Conservation (phyloP, 352 stramenopile genomes). For the Peronospora farinosa region DNA sequence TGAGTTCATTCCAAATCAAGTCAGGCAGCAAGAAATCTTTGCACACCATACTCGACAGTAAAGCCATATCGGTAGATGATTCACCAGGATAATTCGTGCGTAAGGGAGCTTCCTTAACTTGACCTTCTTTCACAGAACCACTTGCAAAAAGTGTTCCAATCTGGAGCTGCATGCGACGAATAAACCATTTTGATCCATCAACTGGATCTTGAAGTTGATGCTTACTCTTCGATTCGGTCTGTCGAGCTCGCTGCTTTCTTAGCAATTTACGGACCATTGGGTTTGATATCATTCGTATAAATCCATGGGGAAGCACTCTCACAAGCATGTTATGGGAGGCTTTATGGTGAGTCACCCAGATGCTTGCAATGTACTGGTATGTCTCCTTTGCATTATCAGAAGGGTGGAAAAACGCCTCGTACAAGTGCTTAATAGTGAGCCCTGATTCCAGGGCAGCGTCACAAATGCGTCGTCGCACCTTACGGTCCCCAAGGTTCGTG, state of each 20-base stretch:
- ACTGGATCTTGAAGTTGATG: slow-evolving; percentile 17
- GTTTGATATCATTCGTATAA: slow-evolving; percentile 70
- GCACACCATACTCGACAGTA: slow-evolving; percentile 57
- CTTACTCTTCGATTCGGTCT: slow-evolving; percentile 32
- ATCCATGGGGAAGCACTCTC: slow-evolving; percentile 57
- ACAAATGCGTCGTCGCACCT: slow-evolving; percentile 56
- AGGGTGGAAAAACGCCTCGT: slow-evolving; percentile 67
- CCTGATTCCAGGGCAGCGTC: slow-evolving; percentile 61
- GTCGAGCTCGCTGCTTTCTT: slow-evolving; percentile 45
- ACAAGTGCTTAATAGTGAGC: slow-evolving; percentile 47
- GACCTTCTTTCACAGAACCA: slow-evolving; percentile 17
- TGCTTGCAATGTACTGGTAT: slow-evolving; percentile 66
- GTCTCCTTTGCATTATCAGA: slow-evolving; percentile 50
- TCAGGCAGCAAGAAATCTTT: slow-evolving; percentile 75
- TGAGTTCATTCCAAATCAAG: slow-evolving; percentile 69
- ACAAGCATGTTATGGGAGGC: slow-evolving; percentile 62
- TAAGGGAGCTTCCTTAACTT: slow-evolving; percentile 43
- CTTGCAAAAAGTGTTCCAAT: slow-evolving; percentile 41
- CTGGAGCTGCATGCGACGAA: slow-evolving; percentile 60
- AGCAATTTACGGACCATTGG: slow-evolving; percentile 53
- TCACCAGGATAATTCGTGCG: slow-evolving; percentile 72
- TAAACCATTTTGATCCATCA: slow-evolving; percentile 53
- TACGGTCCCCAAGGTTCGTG: slow-evolving; percentile 58
- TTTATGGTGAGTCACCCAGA: slow-evolving; percentile 76
- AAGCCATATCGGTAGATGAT: slow-evolving; percentile 54